A percentile compares a stretch with the other conserved stretches of the same genome.
These are phyloP conservation scores for Halteria grandinella DNA, from an alignment of 73 alveolate species.

Conservation along the genomic window DNA sequence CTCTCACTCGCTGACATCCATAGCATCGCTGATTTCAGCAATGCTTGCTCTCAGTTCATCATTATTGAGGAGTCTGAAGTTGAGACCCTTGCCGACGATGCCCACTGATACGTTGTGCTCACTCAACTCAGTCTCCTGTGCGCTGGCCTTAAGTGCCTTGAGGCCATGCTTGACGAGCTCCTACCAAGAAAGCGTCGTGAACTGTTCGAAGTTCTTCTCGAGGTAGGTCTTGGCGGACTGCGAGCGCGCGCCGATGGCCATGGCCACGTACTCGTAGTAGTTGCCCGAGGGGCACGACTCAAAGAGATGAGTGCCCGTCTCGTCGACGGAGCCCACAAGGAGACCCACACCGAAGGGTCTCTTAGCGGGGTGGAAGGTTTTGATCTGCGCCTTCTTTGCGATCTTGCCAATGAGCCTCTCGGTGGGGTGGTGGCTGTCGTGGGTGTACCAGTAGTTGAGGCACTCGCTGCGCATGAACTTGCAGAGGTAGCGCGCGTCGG, in stretches of 20 bases:
- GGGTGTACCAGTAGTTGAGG: slow-evolving; percentile 88
- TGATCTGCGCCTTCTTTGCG: slow-evolving; percentile 91
- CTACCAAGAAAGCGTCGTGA: slow-evolving; percentile 52
- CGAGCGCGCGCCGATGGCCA: slow-evolving; percentile 93
- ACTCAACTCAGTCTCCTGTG: slow-evolving; percentile 70
- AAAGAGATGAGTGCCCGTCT: slow-evolving; percentile 94
- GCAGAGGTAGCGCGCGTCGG: slow-evolving; percentile 95
- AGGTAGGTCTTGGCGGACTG: slow-evolving; percentile 94
- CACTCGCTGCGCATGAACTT: slow-evolving; percentile 95
- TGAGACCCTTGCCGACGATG: slow-evolving; percentile 58
- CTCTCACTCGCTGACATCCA: too few relatives aligned
- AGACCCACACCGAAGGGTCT: slow-evolving; percentile 99
- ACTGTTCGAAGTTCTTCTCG: slow-evolving; percentile 90
- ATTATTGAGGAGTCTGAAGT: slow-evolving; percentile 32
- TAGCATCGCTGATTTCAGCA: slow-evolving; percentile 38
- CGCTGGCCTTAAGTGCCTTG: slow-evolving; percentile 70
- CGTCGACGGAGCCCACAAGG: slow-evolving; percentile 90
- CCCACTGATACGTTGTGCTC: slow-evolving; percentile 74
- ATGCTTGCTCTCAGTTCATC: slow-evolving; percentile 54
- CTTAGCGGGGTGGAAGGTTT: slow-evolving; percentile 90
- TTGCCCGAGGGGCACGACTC: slow-evolving; percentile 97
- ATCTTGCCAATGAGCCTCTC: slow-evolving; percentile 86
- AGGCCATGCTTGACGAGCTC: slow-evolving; percentile 71
- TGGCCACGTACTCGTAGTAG: slow-evolving; percentile 90
- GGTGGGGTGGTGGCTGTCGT: slow-evolving; percentile 87